Percentiles rank a stretch among this genome's conserved stretches.
phyloP scores from a whole-genome alignment of 2,329 filamentous ascomycete genomes.

The Macroventuria anomochaeta region DNA sequence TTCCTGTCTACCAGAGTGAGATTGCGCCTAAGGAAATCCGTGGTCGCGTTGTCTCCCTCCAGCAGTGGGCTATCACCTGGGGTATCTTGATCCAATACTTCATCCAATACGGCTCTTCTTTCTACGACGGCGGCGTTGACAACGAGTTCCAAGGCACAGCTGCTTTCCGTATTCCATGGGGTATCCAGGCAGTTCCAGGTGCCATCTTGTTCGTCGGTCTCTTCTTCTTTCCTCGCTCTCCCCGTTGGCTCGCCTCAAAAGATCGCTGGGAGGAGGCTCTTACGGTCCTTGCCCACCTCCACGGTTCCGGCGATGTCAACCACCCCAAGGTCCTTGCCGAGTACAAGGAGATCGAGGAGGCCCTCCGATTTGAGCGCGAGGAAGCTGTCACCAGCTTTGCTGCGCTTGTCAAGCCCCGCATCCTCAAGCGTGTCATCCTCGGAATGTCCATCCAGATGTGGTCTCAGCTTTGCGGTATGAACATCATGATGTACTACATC shows the following conservation, averaged over 20 bases:
- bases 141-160: constrained; percentile 53
- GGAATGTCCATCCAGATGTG: constrained; percentile 52
- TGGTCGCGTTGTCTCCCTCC: constrained; percentile 67
- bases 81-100: constrained; percentile 72
- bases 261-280: constrained; percentile 73
- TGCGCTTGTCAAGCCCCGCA: constrained; percentile 59
- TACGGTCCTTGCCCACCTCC: constrained; percentile 59
- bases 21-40: constrained; percentile 61
- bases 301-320: constrained; percentile 62
- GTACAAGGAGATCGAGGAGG: constrained; percentile 66
- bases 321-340: constrained; percentile 68
- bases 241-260: constrained; percentile 73
- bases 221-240: constrained; percentile 58
- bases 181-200: constrained; percentile 51
- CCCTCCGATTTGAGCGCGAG: constrained; percentile 62
- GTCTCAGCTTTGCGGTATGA: constrained; percentile 56
- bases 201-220: constrained; percentile 49
- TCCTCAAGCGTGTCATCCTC: constrained; percentile 63
- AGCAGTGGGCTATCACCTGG: constrained; percentile 77
- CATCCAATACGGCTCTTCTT: constrained; percentile 68
- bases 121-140: constrained; percentile 56
- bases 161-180: constrained; percentile 53
- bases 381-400: constrained; percentile 58
- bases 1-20: constrained; percentile 92
- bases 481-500: constrained; percentile 64